Evolutionary conservation across 345 rosid genomes (phyloP).

Genomic region (Durio zibethinus): DNA sequence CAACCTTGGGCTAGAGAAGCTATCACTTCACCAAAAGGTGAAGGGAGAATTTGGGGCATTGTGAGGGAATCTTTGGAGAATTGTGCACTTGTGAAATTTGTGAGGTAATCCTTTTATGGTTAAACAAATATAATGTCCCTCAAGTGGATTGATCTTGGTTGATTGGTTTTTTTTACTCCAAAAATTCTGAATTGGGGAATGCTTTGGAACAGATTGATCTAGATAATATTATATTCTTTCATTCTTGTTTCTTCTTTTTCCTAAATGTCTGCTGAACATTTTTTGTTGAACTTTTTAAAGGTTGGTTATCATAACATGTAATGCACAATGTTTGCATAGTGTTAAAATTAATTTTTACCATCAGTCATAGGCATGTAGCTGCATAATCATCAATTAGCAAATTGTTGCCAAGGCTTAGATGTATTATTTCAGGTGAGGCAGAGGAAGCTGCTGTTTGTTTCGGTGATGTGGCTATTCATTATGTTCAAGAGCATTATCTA

Average conservation of each 20-base stretch:
- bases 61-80: background rate
- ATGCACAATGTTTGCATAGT: background rate
- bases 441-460: conserved; percentile 71
- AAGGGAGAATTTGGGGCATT: background rate
- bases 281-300: background rate
- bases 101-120: background rate
- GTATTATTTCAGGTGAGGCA: conserved; percentile 56
- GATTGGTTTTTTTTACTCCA: background rate
- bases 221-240: background rate
- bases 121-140: background rate
- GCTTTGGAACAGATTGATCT: background rate
- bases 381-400: background rate
- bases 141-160: background rate
- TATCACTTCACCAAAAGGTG: background rate
- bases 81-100: background rate
- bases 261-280: background rate
- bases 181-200: background rate
- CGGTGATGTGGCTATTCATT: conserved; percentile 57
- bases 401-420: background rate
- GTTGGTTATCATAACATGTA: background rate
- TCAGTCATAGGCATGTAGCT: background rate
- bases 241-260: background rate
- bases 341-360: background rate
- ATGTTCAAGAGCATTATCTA: conserved; percentile 54
- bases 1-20: background rate